phyloP scores from a whole-genome alignment of 225 moss, liverwort and hornwort species.

The Marchantia paleacea region DNA sequence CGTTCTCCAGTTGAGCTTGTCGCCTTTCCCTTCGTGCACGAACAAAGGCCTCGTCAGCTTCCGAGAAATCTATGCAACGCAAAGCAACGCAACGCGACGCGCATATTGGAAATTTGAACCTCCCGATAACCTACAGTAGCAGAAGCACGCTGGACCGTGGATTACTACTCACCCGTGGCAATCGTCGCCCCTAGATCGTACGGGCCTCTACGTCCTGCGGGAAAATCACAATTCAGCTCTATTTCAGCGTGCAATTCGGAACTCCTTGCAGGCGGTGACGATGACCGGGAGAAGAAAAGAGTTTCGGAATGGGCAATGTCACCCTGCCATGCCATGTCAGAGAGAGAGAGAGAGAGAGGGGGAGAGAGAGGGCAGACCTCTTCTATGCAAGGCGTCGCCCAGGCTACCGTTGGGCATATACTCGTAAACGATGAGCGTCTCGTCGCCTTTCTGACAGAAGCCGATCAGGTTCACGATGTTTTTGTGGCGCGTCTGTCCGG shows the following conservation, averaged over 20 bases:
- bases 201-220: not conserved
- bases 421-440: constrained; percentile 57
- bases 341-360: not conserved
- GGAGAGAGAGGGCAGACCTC: constrained; percentile 16
- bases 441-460: constrained; percentile 58
- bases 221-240: not conserved
- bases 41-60: not conserved
- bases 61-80: no score
- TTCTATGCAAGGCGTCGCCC: constrained; percentile 51
- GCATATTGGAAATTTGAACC: no score
- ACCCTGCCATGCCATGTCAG: no score
- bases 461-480: constrained; percentile 63
- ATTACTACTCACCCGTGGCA: not conserved
- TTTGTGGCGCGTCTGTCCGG: constrained; percentile 54
- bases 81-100: no score
- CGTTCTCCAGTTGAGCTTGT: constrained; percentile 50
- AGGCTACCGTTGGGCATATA: constrained; percentile 65
- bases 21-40: not conserved
- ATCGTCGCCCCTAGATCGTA: not conserved
- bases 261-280: not conserved
- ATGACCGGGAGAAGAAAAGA: not conserved
- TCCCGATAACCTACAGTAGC: not conserved
- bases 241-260: no score
- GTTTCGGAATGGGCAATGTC: no score
- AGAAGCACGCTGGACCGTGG: not conserved